Evolutionary conservation across 352 stramenopile genomes (phyloP), one percentile per base, ranked within the genome.

Genomic region (Globisporangium alternatum): DNA sequence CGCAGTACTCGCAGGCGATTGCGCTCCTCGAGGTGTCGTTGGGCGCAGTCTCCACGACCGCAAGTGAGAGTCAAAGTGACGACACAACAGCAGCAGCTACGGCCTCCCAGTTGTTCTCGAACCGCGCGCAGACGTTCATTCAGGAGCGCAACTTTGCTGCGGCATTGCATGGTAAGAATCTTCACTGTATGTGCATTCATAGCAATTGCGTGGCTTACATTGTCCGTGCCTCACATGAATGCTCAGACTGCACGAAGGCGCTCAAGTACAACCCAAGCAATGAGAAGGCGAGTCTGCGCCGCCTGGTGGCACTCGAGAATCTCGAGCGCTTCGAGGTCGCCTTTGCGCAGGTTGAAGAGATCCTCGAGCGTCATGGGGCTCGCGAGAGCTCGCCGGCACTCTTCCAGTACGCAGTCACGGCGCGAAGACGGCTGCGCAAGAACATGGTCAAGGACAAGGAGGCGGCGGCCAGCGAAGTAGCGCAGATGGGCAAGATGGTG

Each of bases 241-340:
- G 51, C 22, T 13, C 54, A 90, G 84, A 91, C 54, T 77, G 79
- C 9, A 74, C 69, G 22, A 74, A 71, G 28, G 82, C 84, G 31
- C 70, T 93, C 13, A 75, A 81, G 48, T 65, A 72, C 56, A 74
- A 91, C 53, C 37, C 77, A 0, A 51, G 64, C 10, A 93, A 90
- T 56, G 79, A 90, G 66, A 93, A 93, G 64, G 84, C 84, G 22
- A 58, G 68, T 19, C 64, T 89, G 30, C 84, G 84, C 17, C 78
- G 76, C 21, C 67, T 93, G 7, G 70, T 91, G 22, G 75, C 82
- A 22, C 51, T 89, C 8, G 80, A 93, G 62, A 93, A 93, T 65
- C 67, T 93, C n/a, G 84, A 93, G 69, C 76, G 80, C 7, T 93
- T 93, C 58, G 82, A 91, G 28, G 71, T 69, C 3, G 84, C 84